Percentiles rank a stretch among this genome's conserved stretches.
phyloP scores from a whole-genome alignment of 148 eudicot species.

The Chenopodium suecicum region DNA sequence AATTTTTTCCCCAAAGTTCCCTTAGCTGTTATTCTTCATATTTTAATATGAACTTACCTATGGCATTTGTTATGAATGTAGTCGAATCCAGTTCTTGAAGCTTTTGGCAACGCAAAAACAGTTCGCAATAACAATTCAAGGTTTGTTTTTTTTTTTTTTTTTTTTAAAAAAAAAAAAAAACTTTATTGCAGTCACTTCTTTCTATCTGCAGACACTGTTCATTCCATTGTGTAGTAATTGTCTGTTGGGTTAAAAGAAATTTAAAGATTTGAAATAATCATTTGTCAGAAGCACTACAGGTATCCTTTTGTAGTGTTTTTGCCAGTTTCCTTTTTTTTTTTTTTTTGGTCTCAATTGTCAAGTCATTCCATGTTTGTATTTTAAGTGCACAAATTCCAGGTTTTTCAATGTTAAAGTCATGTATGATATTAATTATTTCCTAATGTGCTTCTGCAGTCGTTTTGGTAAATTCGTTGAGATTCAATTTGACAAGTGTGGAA shows the following conservation, averaged over 20 bases:
- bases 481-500: conserved; percentile 81
- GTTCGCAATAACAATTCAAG: conserved; percentile 94
- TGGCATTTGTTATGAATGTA: conserved; percentile 36
- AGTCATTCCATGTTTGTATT: conserved; percentile 1
- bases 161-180: not conserved
- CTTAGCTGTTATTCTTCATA: not conserved
- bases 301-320: not conserved
- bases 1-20: not conserved
- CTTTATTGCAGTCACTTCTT: conserved; percentile 6
- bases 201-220: not conserved
- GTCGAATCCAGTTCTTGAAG: conserved; percentile 97
- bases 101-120: conserved; percentile 96
- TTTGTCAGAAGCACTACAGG: not conserved
- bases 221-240: not conserved
- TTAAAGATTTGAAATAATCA: not conserved
- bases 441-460: conserved; percentile 56
- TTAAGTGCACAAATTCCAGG: not conserved
- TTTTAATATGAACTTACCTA: conserved; percentile 4
- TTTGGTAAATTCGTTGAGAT: conserved; percentile 93
- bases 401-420: not conserved
- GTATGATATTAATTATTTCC: not conserved
- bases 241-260: not conserved
- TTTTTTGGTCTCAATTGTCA: not conserved
- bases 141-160: conserved; percentile 32
- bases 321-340: not conserved